Evolutionary conservation across 768 basidiomycete species (phyloP).

Genomic region (Boletus vermiculosoides): DNA sequence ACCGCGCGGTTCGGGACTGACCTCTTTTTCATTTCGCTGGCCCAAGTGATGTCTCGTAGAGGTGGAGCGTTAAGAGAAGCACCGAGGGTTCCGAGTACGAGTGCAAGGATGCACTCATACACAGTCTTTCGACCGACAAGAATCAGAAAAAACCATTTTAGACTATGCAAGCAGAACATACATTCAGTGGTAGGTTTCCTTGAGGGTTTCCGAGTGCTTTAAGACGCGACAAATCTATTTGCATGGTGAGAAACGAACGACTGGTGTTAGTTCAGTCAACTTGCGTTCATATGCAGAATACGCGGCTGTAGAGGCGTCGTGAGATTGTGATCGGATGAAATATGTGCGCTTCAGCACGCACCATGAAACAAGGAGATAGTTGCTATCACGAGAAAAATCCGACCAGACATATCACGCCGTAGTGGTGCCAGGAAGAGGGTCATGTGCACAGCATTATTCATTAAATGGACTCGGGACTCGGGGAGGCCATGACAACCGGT

Average conservation of each 20-base stretch:
- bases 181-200: slow-evolving; percentile 61
- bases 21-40: slow-evolving; percentile 85
- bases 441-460: background rate
- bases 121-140: slow-evolving; percentile 48
- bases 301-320: slow-evolving; percentile 48
- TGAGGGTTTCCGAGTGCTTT: slow-evolving; percentile 76
- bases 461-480: background rate
- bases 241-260: background rate
- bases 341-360: slow-evolving; percentile 25
- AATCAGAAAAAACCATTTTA: background rate
- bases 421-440: background rate
- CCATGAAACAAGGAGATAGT: slow-evolving; percentile 54
- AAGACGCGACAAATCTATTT: slow-evolving; percentile 67
- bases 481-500: background rate
- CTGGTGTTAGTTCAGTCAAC: slow-evolving; percentile 33
- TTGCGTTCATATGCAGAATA: slow-evolving; percentile 80
- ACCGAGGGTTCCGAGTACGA: slow-evolving; percentile 69
- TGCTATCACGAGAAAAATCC: slow-evolving; percentile 45
- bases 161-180: slow-evolving; percentile 30
- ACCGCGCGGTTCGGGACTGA: slow-evolving; percentile 34
- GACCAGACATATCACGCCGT: slow-evolving; percentile 38
- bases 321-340: background rate
- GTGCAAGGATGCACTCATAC: slow-evolving; percentile 59
- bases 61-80: slow-evolving; percentile 66
- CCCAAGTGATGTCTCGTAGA: slow-evolving; percentile 83